A percentile compares a stretch with the other conserved stretches of the same genome.
These are phyloP conservation scores for Eimeria sp. DNA, from an alignment of 169 alveolate species.

Conservation along the genomic window DNA sequence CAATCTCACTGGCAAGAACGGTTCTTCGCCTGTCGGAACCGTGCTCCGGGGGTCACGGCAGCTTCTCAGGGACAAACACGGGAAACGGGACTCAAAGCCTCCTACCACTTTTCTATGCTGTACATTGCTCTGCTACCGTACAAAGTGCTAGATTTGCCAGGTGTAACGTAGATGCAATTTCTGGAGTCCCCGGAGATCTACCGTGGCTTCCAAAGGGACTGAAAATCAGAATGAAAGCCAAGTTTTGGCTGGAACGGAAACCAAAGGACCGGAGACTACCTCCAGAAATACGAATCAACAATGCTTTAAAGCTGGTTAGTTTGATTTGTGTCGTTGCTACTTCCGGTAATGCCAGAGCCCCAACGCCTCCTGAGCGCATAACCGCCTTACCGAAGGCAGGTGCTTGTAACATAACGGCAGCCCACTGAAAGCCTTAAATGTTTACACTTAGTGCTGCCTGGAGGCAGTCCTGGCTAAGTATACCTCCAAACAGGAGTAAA, in stretches of 20 bases:
- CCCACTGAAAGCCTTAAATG: neutral
- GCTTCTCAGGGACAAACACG: neutral
- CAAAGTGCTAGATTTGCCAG: neutral
- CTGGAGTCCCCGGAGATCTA: slow-evolving; percentile 3
- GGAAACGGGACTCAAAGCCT: neutral
- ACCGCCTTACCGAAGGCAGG: neutral
- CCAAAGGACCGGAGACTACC: neutral
- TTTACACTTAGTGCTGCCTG: neutral
- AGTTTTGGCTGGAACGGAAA: neutral
- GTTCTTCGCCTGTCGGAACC: neutral
- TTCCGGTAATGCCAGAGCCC: neutral
- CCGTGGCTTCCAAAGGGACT: neutral
- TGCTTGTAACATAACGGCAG: neutral
- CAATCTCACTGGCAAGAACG: neutral
- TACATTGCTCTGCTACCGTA: neutral
- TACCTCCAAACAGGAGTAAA: neutral
- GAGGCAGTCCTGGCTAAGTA: neutral
- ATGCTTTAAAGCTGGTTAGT: neutral
- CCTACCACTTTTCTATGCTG: neutral
- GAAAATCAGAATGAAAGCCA: neutral
- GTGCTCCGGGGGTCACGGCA: neutral
- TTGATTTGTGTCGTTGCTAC: neutral
- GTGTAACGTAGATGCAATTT: neutral
- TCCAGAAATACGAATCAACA: neutral
- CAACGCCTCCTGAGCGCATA: neutral